Evolutionary conservation across 768 basidiomycete species (phyloP).

Genomic region (Termitomyces sp.): DNA sequence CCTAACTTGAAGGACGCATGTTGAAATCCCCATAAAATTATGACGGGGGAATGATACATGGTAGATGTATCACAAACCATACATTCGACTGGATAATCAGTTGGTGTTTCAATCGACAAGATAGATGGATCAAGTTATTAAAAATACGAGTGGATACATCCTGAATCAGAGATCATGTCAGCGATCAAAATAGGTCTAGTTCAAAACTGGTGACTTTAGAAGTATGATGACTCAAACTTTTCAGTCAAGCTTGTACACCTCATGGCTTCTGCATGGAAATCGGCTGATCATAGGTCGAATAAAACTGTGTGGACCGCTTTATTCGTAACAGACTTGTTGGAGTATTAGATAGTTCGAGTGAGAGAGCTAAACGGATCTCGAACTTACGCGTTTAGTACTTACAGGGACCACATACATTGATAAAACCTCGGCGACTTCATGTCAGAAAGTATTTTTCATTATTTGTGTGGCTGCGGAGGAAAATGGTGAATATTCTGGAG

Average conservation of each 20-base stretch:
- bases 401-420: too few relatives aligned
- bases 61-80: neutral
- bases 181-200: neutral
- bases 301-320: neutral
- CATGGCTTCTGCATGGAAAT: conserved; percentile 5
- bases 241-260: neutral
- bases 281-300: neutral
- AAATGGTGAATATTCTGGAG: neutral
- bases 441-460: neutral
- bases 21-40: conserved; percentile 4
- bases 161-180: neutral
- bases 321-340: neutral
- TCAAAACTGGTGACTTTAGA: neutral
- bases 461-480: neutral
- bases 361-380: neutral
- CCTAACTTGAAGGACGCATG: conserved; percentile 7
- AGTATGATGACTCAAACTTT: neutral
- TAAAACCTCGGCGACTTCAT: neutral
- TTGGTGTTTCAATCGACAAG: conserved; percentile 4
- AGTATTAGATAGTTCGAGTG: neutral
- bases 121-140: neutral
- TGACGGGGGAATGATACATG: neutral
- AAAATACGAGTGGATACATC: neutral
- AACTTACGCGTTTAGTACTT: neutral
- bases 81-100: neutral